phyloP scores from a whole-genome alignment of 345 rosid species.

The Angophora floribunda region DNA sequence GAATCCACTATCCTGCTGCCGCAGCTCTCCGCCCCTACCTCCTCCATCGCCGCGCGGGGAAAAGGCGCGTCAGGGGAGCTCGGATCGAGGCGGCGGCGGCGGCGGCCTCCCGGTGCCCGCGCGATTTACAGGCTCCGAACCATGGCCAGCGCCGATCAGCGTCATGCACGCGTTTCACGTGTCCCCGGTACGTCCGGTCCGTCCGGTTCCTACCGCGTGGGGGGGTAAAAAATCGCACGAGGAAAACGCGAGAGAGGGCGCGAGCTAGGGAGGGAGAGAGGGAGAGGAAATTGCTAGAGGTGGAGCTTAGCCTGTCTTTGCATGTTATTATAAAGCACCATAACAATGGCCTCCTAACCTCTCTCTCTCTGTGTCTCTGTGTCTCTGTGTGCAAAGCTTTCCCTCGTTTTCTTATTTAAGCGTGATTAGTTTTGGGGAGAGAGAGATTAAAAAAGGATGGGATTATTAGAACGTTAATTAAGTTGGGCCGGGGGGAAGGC shows the following conservation, averaged over 20 bases:
- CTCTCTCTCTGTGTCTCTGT: not conserved
- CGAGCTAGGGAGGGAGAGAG: not conserved
- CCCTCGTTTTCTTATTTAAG: not conserved
- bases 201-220: not conserved
- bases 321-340: not conserved
- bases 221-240: not conserved
- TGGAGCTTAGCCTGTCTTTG: not conserved
- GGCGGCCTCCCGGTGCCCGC: not conserved
- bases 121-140: not conserved
- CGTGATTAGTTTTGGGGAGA: not conserved
- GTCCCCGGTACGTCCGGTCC: not conserved
- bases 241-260: not conserved
- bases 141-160: not conserved
- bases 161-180: not conserved
- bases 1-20: constrained; percentile 40
- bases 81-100: not conserved
- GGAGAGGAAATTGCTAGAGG: not conserved
- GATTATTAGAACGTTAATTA: constrained; percentile 4
- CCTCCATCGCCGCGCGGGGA: not conserved
- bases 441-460: not conserved
- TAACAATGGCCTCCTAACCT: not conserved
- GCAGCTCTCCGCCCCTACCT: constrained; percentile 50
- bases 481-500: not conserved
- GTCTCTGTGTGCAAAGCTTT: not conserved
- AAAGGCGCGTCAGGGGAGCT: not conserved